Evolutionary conservation across 768 basidiomycete species (phyloP), one percentile per base, ranked within the genome.

Genomic region (Sistotremastrum niveocremeum): DNA sequence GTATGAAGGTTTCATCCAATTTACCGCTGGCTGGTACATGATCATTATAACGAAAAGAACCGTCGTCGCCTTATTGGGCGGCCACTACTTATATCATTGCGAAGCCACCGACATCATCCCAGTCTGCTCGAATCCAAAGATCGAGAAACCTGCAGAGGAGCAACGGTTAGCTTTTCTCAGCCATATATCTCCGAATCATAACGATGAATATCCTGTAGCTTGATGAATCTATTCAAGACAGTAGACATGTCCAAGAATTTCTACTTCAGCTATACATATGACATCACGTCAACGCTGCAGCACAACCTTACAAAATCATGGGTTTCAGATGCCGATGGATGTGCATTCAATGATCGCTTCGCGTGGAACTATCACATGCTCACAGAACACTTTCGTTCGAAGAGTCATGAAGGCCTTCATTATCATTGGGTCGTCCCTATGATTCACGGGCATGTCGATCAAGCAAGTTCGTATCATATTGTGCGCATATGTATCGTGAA

Each of bases 181-280:
- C 37, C 20, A 10, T 37, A 40, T 34, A 37, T 37, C 34, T 12
- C 29, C 10, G 20, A 11, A 30, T 40, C 35, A 43, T 20, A 39
- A 33, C 10, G 31, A 35, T 41, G 11, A 46, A 33, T 12, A 20
- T 7, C 30, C 36, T 40, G 3, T 43, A 67, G 88, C 6, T 70
- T 91, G 34, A 77, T 93, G 67, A 82, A 79, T 49, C 76, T 86
- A 6, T 99, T 98, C 69, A 91, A 90, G 59, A 88, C 93, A 61
- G 91, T 97, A 1, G 94, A 99, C 57, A 78, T 98, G 73, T 82
- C 84, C n/a, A 97, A 97, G 66, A 97, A 98, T 66, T 98, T 98
- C 60, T 99, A 97, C 65, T 97, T 97, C 64, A 91, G 91, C 53
- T 91, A 97, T 59, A 89, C 93, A 0, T 99, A 99, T 63, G 94